Percentiles rank a stretch among this genome's conserved stretches.
Conservation (phyloP, 1,284 basidiomycete species). For the Melampsora americana region DNA sequence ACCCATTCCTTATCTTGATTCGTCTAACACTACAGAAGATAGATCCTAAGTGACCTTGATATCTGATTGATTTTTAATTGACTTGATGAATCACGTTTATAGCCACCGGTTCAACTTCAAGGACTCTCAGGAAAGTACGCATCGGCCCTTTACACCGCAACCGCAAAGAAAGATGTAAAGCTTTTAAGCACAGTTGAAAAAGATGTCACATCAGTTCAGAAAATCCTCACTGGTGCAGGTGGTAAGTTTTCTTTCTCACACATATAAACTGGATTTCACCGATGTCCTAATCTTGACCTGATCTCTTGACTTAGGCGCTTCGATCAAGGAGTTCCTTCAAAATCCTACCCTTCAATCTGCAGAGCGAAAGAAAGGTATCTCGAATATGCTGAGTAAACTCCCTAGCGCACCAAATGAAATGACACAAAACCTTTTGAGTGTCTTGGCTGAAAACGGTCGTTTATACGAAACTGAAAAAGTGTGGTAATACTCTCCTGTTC, state of each 20-base stretch:
- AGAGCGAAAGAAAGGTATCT: constrained; percentile 39
- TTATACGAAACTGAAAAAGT: constrained; percentile 71
- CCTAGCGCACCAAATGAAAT: constrained; percentile 52
- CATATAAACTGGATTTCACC: neutral
- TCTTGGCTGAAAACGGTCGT: constrained; percentile 91
- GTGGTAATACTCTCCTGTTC: neutral
- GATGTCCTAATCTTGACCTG: neutral
- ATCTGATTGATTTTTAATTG: too few species aligned
- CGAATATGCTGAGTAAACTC: constrained; percentile 28
- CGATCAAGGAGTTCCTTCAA: constrained; percentile 37
- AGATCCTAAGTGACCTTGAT: neutral
- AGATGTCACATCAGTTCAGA: constrained; percentile 35
- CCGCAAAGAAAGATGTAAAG: constrained; percentile 66
- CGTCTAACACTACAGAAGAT: neutral
- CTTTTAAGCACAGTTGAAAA: constrained; percentile 53
- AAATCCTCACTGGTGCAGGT: constrained; percentile 34
- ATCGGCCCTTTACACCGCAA: constrained; percentile 85
- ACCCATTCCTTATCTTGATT: neutral
- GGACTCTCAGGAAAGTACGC: constrained; percentile 81
- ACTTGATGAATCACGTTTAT: neutral
- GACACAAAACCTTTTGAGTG: constrained; percentile 85
- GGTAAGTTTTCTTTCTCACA: constrained; percentile 15
- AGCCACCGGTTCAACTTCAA: constrained; percentile 47
- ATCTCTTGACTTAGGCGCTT: constrained; percentile 9
- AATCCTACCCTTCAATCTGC: constrained; percentile 43